Conservation (phyloP, 179 eudicot genomes). For the Sideroxylon spinosum region DNA sequence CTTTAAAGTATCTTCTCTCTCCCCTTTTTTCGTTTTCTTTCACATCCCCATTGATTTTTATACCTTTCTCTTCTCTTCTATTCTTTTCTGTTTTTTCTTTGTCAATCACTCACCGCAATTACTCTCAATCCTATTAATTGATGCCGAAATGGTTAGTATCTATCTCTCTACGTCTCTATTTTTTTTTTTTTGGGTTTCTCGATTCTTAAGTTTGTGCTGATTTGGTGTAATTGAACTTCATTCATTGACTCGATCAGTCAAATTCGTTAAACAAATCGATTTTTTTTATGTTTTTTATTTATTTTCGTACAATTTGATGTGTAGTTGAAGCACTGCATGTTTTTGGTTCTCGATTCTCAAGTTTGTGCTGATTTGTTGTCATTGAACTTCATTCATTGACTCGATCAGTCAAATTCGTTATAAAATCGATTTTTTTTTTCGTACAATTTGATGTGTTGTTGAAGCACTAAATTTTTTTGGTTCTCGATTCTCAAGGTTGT, state of each 20-base stretch:
- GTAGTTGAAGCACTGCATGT: no score
- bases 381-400: neutral
- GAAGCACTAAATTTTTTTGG: no score
- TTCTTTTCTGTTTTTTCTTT: neutral
- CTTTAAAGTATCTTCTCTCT: neutral
- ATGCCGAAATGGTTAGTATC: slow-evolving; percentile 8
- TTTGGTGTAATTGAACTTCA: no score
- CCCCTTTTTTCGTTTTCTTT: neutral
- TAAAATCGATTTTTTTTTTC: neutral
- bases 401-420: neutral
- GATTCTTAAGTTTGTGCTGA: no score
- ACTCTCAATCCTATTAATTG: neutral
- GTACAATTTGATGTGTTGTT: no score
- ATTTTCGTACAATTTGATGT: neutral
- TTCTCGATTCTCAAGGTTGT: no score
- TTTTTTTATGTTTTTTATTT: no score
- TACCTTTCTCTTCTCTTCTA: neutral
- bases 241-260: neutral
- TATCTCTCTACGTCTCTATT: neutral
- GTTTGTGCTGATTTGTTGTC: no score
- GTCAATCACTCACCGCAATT: neutral
- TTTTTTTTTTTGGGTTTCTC: neutral
- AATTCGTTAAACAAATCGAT: neutral
- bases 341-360: no score
- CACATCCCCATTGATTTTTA: slow-evolving; percentile 8